Evolutionary conservation across 2,329 filamentous ascomycete species (phyloP), one percentile per base, ranked within the genome.

Genomic region (Ascochyta lentis): DNA sequence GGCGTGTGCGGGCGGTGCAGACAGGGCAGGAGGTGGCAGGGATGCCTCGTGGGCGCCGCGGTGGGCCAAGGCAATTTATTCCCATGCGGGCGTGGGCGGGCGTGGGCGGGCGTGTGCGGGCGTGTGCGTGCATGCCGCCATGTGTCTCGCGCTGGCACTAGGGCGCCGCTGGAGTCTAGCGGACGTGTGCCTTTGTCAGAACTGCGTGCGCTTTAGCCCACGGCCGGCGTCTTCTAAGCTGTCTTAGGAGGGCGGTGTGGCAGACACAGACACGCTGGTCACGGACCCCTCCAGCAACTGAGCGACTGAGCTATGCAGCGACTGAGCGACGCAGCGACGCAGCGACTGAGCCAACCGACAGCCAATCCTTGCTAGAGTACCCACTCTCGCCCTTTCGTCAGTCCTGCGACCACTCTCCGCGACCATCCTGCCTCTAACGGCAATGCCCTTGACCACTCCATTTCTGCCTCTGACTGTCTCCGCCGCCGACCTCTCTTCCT

Each of bases 321-420:
- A 26, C 24, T 26, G 24, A 26, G 27, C 10, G 9, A 29, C 27
- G 12, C 12, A 31, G 29, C 29, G 12, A 31, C 29, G 15, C 12
- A 50, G 47, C 29, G 42, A 34, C 47, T 47, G 47, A 31, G 24
- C 31, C 41, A 43, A 26, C 47, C 8, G 47, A 47, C 37, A 37
- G 53, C 55, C 64, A 59, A 71, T 70, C 69, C 69, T 67, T 68
- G 70, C 70, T 67, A 70, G 65, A 62, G 68, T 72, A 68, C 67
- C 70, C 70, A 70, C 72, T 65, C 64, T 67, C 56, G 63, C 69
- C 64, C 66, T 65, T 69, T 69, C 65, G 58, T 60, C 65, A 64
- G 59, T 64, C 65, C 63, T 65, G 65, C 59, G 63, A 67, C 63
- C 50, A 51, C 63, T 70, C 68, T 70, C 68, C 66, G 67, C 65